phyloP scores from a whole-genome alignment of 1,139 yeast species.

The Geotrichum candidum region DNA sequence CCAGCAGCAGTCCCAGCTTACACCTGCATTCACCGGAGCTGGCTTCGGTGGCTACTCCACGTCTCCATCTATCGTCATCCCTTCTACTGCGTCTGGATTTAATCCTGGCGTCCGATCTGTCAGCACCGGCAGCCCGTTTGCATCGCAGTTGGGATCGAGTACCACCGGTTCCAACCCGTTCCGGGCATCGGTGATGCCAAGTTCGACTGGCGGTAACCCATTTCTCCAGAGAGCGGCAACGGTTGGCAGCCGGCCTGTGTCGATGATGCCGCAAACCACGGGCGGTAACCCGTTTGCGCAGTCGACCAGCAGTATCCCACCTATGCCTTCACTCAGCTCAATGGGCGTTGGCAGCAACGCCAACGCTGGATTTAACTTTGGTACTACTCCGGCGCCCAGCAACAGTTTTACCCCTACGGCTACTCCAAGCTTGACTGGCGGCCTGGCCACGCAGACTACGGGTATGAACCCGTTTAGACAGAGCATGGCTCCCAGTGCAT shows the following conservation, averaged over 20 bases:
- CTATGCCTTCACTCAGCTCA: slow-evolving; percentile 23
- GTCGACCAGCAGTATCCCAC: background rate
- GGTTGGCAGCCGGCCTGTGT: slow-evolving; percentile 22
- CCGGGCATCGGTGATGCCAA: slow-evolving; percentile 28
- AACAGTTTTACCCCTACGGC: background rate
- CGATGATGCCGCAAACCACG: slow-evolving; percentile 29
- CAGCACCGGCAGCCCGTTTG: slow-evolving; percentile 21
- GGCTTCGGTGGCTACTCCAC: slow-evolving; percentile 51
- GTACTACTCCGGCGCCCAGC: background rate
- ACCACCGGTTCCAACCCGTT: slow-evolving; percentile 32
- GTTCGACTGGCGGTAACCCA: slow-evolving; percentile 23
- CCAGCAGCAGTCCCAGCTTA: slow-evolving; percentile 17
- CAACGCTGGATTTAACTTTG: background rate
- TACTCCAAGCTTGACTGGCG: background rate
- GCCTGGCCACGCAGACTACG: slow-evolving; percentile 5
- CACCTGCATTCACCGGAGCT: slow-evolving; percentile 43
- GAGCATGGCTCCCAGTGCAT: background rate
- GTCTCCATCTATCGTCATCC: slow-evolving; percentile 34
- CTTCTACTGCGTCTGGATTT: slow-evolving; percentile 31
- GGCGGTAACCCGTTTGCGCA: slow-evolving; percentile 46
- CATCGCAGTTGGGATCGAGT: slow-evolving; percentile 26
- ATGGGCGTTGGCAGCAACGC: background rate
- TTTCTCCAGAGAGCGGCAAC: slow-evolving; percentile 23
- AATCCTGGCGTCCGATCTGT: slow-evolving; percentile 20
- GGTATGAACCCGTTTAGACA: slow-evolving; percentile 16